Evolutionary conservation across 768 basidiomycete genomes (phyloP).

Genomic region (Galerina marginata): DNA sequence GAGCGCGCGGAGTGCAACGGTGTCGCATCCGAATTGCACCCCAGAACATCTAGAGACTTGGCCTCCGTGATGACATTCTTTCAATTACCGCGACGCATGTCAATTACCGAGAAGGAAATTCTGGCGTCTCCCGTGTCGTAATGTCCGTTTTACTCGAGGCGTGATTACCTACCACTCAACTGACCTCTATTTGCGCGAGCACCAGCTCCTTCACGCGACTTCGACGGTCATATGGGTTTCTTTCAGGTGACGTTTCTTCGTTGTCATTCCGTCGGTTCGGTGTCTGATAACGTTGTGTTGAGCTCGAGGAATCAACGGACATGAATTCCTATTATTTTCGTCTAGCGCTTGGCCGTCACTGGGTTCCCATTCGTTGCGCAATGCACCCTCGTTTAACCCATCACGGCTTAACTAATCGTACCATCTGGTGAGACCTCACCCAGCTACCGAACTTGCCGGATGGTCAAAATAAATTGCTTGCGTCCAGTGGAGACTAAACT

Average conservation of each 20-base stretch:
- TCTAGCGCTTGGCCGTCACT: too few relatives aligned
- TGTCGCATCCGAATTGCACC: slow-evolving; percentile 5
- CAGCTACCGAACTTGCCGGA: slow-evolving; percentile 9
- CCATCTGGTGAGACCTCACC: neutral
- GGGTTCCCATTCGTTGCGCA: too few relatives aligned
- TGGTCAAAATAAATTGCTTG: neutral
- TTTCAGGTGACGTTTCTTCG: too few relatives aligned
- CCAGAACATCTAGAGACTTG: slow-evolving; percentile 10
- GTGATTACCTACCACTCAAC: neutral
- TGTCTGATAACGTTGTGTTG: too few relatives aligned
- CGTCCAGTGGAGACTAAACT: neutral
- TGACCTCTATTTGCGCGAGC: neutral
- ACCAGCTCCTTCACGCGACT: too few relatives aligned
- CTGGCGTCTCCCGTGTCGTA: slow-evolving; percentile 7
- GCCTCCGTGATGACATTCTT: neutral
- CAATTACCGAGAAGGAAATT: slow-evolving; percentile 10
- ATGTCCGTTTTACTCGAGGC: slow-evolving; percentile 11
- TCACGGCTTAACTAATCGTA: too few relatives aligned
- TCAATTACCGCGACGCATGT: slow-evolving; percentile 3
- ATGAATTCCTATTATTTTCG: too few relatives aligned
- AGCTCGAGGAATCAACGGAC: too few relatives aligned
- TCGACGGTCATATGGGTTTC: too few relatives aligned
- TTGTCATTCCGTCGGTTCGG: too few relatives aligned
- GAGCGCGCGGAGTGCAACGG: slow-evolving; percentile 6
- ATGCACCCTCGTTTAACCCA: too few relatives aligned